Base-by-base conservation (phyloP, 2,329 filamentous ascomycete genomes). In the Colletotrichum aenigma region DNA sequence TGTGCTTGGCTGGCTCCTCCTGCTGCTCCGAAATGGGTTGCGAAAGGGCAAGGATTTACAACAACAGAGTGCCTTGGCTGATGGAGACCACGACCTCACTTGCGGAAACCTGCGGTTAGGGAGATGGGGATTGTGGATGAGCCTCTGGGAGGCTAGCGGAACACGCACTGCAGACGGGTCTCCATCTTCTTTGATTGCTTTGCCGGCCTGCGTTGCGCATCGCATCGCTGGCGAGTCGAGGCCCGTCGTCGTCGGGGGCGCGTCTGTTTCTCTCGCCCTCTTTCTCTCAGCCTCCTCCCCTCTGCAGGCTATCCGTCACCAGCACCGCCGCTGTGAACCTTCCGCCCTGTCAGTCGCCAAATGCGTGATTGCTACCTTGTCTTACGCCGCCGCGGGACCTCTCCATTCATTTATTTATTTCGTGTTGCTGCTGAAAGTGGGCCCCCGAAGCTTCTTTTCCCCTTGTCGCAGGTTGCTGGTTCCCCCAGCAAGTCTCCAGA, bases 21-120 rank as follows among this genome's bases (percentile, higher is more conserved):
- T 70, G 72, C 60, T 66, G 71, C 24, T 71, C 71, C 60, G 67
- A 71, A 71, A 74, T 48, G 67, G 72, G 66, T 60, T 48, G 43
- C 62, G 60, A 48, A 43, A 36, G 32, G n/a, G 66, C 52, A 66
- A 55, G 72, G 64, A 56, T 55, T 34, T 61, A 48, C 32, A 61
- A 64, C 67, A 32, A 32, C 48, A 13, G 62, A 36, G 48, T 71
- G 30, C 71, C 71, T 74, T 74, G 71, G 71, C 67, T 62, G 60
- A 71, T 74, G 71, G 61, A 71, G 72, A 66, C 52, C 21, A 38
- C 68, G 36, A 71, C 71, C 48, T 74, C 48, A 71, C 30, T 60
- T 38, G 68, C 68, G 72, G 68, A 71, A 66, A 71, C 58, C 58
- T 74, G 30, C 18, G 71, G 66, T 74, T 65, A 30, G 58, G n/a